phyloP scores from a whole-genome alignment of 768 basidiomycete species.

The Tulasnella sp. region DNA sequence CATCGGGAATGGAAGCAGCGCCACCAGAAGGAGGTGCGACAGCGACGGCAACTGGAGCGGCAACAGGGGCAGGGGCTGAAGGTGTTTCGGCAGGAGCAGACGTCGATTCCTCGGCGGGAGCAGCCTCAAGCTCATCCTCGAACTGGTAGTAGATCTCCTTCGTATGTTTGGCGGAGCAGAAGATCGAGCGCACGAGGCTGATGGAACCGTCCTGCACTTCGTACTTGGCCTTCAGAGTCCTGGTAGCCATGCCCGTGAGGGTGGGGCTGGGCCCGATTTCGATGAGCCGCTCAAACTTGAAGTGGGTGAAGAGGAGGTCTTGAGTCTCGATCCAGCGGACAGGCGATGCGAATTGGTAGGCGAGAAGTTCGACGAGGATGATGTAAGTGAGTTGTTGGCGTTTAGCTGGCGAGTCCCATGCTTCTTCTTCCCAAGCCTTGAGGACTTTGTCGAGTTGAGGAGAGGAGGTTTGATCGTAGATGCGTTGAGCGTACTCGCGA shows the following conservation, averaged over 20 bases:
- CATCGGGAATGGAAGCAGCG: constrained; percentile 78
- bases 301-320: constrained; percentile 83
- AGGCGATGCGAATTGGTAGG: constrained; percentile 97
- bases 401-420: constrained; percentile 75
- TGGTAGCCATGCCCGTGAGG: constrained; percentile 87
- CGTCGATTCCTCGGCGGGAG: constrained; percentile 38
- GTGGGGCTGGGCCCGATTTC: constrained; percentile 97
- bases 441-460: constrained; percentile 94
- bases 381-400: constrained; percentile 93
- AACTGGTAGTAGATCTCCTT: constrained; percentile 98
- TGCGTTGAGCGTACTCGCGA: constrained; percentile 84
- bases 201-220: constrained; percentile 84
- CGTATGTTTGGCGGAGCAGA: constrained; percentile 90
- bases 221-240: constrained; percentile 90
- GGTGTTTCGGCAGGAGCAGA: constrained; percentile 35
- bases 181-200: constrained; percentile 70
- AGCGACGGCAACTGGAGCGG: constrained; percentile 38
- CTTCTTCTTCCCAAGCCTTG: constrained; percentile 86
- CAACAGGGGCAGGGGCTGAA: constrained; percentile 41
- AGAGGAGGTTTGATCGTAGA: constrained; percentile 95
- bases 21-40: constrained; percentile 54
- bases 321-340: constrained; percentile 99
- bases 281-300: constrained; percentile 86
- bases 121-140: constrained; percentile 70
- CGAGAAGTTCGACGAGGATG: constrained; percentile 92